These are phyloP conservation scores for Hericium alpestre DNA, from an alignment of 768 basidiomycete genomes.

Conservation along the genomic window DNA sequence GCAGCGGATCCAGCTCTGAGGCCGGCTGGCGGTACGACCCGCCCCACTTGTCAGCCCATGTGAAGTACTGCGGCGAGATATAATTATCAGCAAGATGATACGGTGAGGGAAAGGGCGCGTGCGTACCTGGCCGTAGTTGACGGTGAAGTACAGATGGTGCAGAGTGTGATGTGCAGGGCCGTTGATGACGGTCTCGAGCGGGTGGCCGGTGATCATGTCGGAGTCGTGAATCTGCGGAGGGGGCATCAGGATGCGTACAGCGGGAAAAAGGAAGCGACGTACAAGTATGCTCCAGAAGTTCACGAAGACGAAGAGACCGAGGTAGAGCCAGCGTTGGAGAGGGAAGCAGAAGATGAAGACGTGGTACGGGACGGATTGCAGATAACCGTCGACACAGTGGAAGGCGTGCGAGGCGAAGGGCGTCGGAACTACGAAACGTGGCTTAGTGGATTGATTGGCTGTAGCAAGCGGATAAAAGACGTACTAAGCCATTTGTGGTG, in stretches of 20 bases:
- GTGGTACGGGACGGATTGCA: slow-evolving; percentile 93
- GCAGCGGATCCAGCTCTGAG: slow-evolving; percentile 72
- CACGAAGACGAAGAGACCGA: slow-evolving; percentile 80
- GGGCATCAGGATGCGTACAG: not conserved
- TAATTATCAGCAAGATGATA: not conserved
- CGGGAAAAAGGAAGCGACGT: slow-evolving; percentile 19
- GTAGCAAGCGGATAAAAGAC: slow-evolving; percentile 22
- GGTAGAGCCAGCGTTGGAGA: slow-evolving; percentile 73
- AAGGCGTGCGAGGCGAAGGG: slow-evolving; percentile 97
- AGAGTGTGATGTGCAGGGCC: slow-evolving; percentile 98
- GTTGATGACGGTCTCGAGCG: slow-evolving; percentile 84
- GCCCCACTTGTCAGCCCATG: slow-evolving; percentile 78
- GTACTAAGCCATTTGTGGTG: slow-evolving; percentile 97
- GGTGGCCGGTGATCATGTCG: slow-evolving; percentile 92
- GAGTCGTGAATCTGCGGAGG: slow-evolving; percentile 83
- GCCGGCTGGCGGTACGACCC: slow-evolving; percentile 87
- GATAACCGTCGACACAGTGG: slow-evolving; percentile 90
- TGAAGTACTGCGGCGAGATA: slow-evolving; percentile 73
- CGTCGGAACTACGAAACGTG: slow-evolving; percentile 65
- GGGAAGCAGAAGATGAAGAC: slow-evolving; percentile 86
- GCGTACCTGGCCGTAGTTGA: slow-evolving; percentile 82
- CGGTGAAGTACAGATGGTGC: slow-evolving; percentile 94
- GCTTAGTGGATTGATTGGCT: not conserved
- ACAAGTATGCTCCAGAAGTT: slow-evolving; percentile 93
- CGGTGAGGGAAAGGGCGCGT: slow-evolving; percentile 13